Evolutionary conservation across 345 rosid species (phyloP).

Genomic region (Rhizophora mangle): DNA sequence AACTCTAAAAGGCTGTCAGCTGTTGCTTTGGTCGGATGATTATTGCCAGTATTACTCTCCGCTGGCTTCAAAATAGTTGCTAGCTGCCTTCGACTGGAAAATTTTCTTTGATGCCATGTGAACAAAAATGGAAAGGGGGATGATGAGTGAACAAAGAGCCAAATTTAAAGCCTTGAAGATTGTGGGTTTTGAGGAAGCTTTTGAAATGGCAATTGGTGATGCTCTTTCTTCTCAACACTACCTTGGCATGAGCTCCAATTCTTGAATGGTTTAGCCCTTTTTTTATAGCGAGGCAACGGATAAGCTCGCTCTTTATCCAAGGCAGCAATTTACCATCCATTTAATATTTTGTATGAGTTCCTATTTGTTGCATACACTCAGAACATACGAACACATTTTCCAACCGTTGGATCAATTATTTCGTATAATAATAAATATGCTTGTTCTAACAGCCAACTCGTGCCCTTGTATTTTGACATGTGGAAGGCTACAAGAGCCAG

Average conservation of each 20-base stretch:
- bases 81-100: conserved; percentile 43
- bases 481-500: too few relatives aligned
- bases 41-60: conserved; percentile 17
- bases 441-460: too few relatives aligned
- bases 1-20: conserved; percentile 44
- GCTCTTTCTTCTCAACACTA: not conserved
- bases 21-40: not conserved
- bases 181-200: too few relatives aligned
- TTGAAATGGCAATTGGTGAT: too few relatives aligned
- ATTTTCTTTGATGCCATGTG: conserved; percentile 56
- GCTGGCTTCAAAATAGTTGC: conserved; percentile 30
- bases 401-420: too few relatives aligned
- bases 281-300: conserved; percentile 35
- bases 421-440: too few relatives aligned
- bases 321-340: not conserved
- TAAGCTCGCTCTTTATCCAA: conserved; percentile 22
- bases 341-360: too few relatives aligned
- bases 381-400: too few relatives aligned
- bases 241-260: conserved; percentile 4
- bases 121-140: not conserved
- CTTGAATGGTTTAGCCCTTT: conserved; percentile 1
- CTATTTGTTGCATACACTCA: too few relatives aligned
- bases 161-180: too few relatives aligned
- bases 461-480: too few relatives aligned
- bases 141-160: not conserved